Percentiles rank a stretch among this genome's conserved stretches.
Evolutionary conservation across 768 basidiomycete genomes (phyloP).

Genomic region (Gymnopilus dilepis): DNA sequence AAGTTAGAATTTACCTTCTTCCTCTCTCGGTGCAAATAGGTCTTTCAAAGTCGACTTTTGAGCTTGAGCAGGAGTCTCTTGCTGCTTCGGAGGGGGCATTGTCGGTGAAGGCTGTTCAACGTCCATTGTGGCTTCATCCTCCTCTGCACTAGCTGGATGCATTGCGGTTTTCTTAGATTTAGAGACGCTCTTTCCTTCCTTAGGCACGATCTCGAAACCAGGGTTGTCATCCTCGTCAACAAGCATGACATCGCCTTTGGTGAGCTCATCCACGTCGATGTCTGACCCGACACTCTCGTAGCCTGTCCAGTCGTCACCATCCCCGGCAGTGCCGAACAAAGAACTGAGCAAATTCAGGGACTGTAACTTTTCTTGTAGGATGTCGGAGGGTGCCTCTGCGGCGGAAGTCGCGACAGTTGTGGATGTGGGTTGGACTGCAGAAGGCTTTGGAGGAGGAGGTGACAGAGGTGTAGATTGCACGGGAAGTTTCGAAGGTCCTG

Average conservation of each 20-base stretch:
- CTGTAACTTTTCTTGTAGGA: conserved; percentile 49
- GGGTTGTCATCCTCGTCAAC: conserved; percentile 33
- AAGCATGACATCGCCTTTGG: conserved; percentile 28
- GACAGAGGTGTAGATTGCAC: neutral
- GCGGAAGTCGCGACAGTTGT: neutral
- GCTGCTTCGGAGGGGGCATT: neutral
- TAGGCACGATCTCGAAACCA: conserved; percentile 42
- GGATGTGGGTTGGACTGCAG: neutral
- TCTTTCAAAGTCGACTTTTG: conserved; percentile 59
- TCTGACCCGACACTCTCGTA: conserved; percentile 63
- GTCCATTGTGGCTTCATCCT: conserved; percentile 18
- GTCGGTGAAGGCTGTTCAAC: conserved; percentile 11
- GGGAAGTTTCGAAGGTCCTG: conserved; percentile 13
- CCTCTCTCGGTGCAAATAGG: conserved; percentile 72
- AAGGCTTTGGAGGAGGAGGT: neutral
- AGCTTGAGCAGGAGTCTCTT: neutral
- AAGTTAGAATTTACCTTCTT: conserved; percentile 52
- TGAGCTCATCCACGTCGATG: conserved; percentile 47
- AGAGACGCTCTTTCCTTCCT: conserved; percentile 18
- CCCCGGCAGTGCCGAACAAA: conserved; percentile 54
- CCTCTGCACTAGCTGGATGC: no score
- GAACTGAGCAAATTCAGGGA: conserved; percentile 54
- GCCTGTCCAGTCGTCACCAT: conserved; percentile 63
- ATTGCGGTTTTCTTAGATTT: neutral
- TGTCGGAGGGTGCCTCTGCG: conserved; percentile 30